Base-by-base conservation (phyloP, 495 filamentous ascomycete species). In the Aspergillus cavernicola region DNA sequence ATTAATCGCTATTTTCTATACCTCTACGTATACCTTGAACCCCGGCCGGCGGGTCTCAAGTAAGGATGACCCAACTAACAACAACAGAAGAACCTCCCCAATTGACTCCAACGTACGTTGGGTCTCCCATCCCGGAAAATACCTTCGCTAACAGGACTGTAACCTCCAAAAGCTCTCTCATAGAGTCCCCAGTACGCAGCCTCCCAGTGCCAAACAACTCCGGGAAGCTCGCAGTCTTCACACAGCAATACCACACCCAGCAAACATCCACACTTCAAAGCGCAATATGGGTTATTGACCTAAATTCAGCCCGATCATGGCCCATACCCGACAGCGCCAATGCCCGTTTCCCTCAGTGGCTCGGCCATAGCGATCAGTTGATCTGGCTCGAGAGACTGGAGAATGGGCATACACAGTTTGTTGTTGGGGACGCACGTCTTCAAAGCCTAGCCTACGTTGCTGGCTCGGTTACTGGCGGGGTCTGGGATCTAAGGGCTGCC, bases 271-370 rank as follows among this genome's bases (percentile, higher is more conserved):
- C 42, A 45, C 5, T 16, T 6, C 42, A 45, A 45, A 45, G 42
- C 23, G 42, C 42, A 45, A 45, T 45, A 45, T 45, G 13, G 10
- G 24, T 45, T 20, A 10, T 45, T 26, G 42, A 45, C 23, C 42
- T 45, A 0, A 8, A 45, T 12, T 15, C 42, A 10, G 0, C 42
- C 2, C 42, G 24, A 9, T 19, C 13, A 23, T 45, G 42, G 42
- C 42, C 42, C 2, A 45, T 45, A 16, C 13, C 42, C 24, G 24
- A 31, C 42, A 45, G 23, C 10, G 23, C 42, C 42, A 45, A 8
- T 8, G 42, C 42, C 10, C 0, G 13, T 1, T 45, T 3, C 31
- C 42, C 42, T 2, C 8, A 45, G 13, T 45, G 42, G 42, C 42
- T 45, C 24, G 42, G 23, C 5, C 42, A 31, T 6, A 45, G 42